A percentile compares a stretch with the other conserved stretches of the same genome.
These are phyloP conservation scores for Inga oerstediana DNA, from an alignment of 306 rosid genomes.

Conservation along the genomic window DNA sequence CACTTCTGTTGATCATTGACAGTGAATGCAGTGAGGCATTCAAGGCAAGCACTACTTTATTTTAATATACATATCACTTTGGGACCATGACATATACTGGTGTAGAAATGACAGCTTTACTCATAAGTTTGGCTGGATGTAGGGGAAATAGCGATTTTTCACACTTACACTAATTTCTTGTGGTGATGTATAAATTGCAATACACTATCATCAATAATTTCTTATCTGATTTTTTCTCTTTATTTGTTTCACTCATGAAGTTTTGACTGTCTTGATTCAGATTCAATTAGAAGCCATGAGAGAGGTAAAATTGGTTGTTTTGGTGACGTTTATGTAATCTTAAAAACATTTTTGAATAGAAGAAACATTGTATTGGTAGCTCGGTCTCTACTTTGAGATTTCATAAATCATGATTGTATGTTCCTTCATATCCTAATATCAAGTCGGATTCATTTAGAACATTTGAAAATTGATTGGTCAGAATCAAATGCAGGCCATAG, in stretches of 20 bases:
- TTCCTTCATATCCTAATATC: conserved; percentile 14
- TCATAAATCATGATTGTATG: not conserved
- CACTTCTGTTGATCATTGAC: conserved; percentile 83
- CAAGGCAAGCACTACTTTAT: conserved; percentile 62
- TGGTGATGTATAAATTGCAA: not conserved
- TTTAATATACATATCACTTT: conserved; percentile 14
- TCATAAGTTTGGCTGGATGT: conserved; percentile 12
- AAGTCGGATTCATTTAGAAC: conserved; percentile 5
- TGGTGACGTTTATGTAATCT: not conserved
- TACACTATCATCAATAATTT: not conserved
- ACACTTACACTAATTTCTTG: not conserved
- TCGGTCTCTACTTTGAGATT: not conserved
- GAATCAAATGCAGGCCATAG: conserved; percentile 57
- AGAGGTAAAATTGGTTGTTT: conserved; percentile 12
- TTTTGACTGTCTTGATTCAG: conserved; percentile 11
- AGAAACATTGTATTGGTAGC: conserved; percentile 10
- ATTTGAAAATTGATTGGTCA: conserved; percentile 22
- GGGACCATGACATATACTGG: conserved; percentile 13
- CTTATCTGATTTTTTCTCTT: not conserved
- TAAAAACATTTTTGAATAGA: not conserved
- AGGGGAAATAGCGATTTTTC: conserved; percentile 7
- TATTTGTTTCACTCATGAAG: not conserved
- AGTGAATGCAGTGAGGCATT: conserved; percentile 79
- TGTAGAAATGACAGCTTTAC: conserved; percentile 8
- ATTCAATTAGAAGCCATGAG: not conserved